Base-by-base conservation (phyloP, 2,329 filamentous ascomycete species). In the Fusarium sp. region DNA sequence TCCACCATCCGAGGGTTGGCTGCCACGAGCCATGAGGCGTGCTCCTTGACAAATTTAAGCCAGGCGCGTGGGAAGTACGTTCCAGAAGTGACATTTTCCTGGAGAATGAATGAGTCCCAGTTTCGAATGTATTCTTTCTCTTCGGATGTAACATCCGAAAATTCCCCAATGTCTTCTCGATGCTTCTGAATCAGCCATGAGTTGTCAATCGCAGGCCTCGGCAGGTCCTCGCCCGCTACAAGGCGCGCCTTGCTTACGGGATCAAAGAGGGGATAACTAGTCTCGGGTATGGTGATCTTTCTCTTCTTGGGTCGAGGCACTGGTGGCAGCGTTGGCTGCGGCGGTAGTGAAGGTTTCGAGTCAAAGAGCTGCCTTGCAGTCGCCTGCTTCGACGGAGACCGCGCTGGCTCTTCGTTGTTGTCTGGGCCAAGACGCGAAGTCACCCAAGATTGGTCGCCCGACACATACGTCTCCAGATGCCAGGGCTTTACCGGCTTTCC, bases 171-270 rank as follows among this genome's bases (percentile, higher is more conserved):
- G 63, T 86, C 87, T 66, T 91, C 88, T 9, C 87, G 85, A 68
- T 91, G 89, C 79, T 90, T 91, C 70, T 90, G 88, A 33, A 89
- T 84, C 9, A 90, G 83, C 89, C 89, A 91, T 25, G 82, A 81
- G 66, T 86, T 85, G 75, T 90, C 87, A 5, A 86, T 81, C 4
- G 80, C 79, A 5, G 81, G 79, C 22, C 83, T 83, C 3, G 86
- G 86, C 27, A 90, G 81, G 27, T 85, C 81, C 2, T 86, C 83
- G 4, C 88, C 88, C 1, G 88, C 84, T 35, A 84, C 82, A 25
- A 91, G 82, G 9, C 81, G 82, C 10, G 85, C 84, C 76, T 89
- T 90, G 81, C 87, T 90, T 13, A 90, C 83, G 2, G 88, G 86
- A 75, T 91, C 88, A 68, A 86, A 91, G n/a, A 91, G 84, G 8